Base-by-base conservation (phyloP, 208 protist species). In the Trypanosoma caninum region DNA sequence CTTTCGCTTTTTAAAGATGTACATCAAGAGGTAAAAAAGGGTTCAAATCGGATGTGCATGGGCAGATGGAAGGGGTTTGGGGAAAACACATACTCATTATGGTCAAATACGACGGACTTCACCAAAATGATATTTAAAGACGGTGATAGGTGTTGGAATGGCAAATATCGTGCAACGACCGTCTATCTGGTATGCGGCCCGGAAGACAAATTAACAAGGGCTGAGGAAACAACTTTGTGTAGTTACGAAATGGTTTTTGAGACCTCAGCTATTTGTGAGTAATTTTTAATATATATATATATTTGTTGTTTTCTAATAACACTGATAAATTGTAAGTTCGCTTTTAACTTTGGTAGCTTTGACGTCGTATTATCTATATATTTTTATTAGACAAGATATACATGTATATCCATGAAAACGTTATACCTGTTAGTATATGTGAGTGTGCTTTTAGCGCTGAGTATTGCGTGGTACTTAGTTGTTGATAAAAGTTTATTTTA, bases 171-270 rank as follows among this genome's bases (percentile, higher is more conserved):
- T n/a, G 56, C 53, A 1, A 77, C 65, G 0, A 79, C 87, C 27
- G 72, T 93, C 18, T 75, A 78, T 27, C 55, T 91, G 3, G 72
- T 89, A 0, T 93, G 87, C 38, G 83, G 81, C 25, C 48, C 71
- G 1, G 77, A 87, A 33, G 84, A 86, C 55, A 76, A 76, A 23
- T 55, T 91, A 6, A 37, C 62, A 0, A 34, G 64, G n/a, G 58
- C 84, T 3, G 81, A 87, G 22, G 83, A 93, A 62, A 83, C 81
- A 27, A 72, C 76, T 28, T 78, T 87, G 72, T 93, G 87, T 59
- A 71, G 58, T n/a, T 93, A 93, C 59, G 45, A 33, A 41, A 79
- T 93, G 72, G 70, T 85, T 11, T 91, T 89, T 65, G 73, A 91
- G 38, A 89, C 83, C 10, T 83, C 83, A 10, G 83, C 81, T 0